Evolutionary conservation across 352 stramenopile species (phyloP), one percentile per base, ranked within the genome.

Genomic region (Globisporangium viniferum): DNA sequence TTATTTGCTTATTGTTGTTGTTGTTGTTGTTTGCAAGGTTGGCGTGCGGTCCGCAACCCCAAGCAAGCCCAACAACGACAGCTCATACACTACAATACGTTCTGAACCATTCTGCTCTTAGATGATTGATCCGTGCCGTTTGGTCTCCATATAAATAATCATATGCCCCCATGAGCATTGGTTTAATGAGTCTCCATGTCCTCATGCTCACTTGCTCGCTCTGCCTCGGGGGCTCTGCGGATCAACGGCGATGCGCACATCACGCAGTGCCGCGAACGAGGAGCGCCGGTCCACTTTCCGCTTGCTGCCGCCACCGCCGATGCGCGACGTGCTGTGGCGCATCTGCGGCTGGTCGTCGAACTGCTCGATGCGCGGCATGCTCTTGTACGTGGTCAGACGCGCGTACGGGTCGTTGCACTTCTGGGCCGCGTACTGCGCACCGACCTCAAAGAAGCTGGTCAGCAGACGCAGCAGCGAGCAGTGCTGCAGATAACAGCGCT

Each of bases 381-480:
- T 84, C 48, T 77, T 56, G 64, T 75, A 75, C n/a, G 64, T 36
- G 2, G 53, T 61, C 35, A 80, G 64, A 5, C 54, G 53, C 27
- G 69, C 62, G 67, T 73, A 76, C 56, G 68, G 68, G 36, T 78
- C 60, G 58, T 20, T 33, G 8, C 51, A 56, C 36, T 62, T 53
- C 3, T 41, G 56, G 8, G 6, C 24, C 55, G 44, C 58, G 44
- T 71, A 73, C 27, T 73, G 66, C 10, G 62, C 41, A n/a, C 66
- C 65, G 44, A 84, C 72, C 66, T 89, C 74, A 20, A 92, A 83
- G 67, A 92, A 91, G 49, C 64, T 70, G 29, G 62, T 72, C 20
- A 92, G 73, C 22, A 84, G 64, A 27, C 57, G 27, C 31, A 91
- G 63, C 59, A 86, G 67, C 27, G 73, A 69, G 66, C 84, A 92